Percentiles rank a stretch among this genome's conserved stretches.
Evolutionary conservation across 2,329 filamentous ascomycete species (phyloP).

Genomic region (Bisporella sp.): DNA sequence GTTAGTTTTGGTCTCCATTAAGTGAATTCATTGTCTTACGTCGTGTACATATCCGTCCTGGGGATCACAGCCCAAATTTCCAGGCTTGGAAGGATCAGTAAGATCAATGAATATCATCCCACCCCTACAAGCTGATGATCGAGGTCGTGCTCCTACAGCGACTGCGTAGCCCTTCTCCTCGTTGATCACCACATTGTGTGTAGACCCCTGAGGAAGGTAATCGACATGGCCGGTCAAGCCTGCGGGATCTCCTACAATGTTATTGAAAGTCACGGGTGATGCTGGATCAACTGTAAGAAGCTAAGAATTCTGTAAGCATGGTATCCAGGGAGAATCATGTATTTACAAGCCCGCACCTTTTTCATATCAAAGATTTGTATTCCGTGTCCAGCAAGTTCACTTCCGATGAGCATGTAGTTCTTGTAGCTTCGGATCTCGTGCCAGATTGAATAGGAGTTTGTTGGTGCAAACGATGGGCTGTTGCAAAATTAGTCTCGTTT

Average conservation of each 20-base stretch:
- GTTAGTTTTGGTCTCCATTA: not conserved
- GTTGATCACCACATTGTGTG: slow-evolving; percentile 36
- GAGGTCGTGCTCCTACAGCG: slow-evolving; percentile 31
- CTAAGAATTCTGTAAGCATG: no score
- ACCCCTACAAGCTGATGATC: slow-evolving; percentile 31
- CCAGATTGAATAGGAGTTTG: slow-evolving; percentile 29
- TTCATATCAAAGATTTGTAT: slow-evolving; percentile 51
- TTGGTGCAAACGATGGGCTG: slow-evolving; percentile 33
- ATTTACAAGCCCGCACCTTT: slow-evolving; percentile 20
- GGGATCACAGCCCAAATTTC: slow-evolving; percentile 39
- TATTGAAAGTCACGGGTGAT: not conserved
- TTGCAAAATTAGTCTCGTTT: not conserved
- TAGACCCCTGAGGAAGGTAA: slow-evolving; percentile 32
- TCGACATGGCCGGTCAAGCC: slow-evolving; percentile 11
- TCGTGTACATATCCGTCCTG: slow-evolving; percentile 32
- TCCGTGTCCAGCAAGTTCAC: slow-evolving; percentile 37
- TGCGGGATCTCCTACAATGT: not conserved
- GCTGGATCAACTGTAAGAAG: not conserved
- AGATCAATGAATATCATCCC: slow-evolving; percentile 46
- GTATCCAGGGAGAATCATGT: no score
- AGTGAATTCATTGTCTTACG: slow-evolving; percentile 29
- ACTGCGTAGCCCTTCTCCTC: slow-evolving; percentile 29
- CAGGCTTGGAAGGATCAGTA: slow-evolving; percentile 36
- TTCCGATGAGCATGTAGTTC: slow-evolving; percentile 32
- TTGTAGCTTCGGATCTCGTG: slow-evolving; percentile 32